These are phyloP conservation scores for Pseudogymnoascus sp. DNA, from an alignment of 2,329 filamentous ascomycete genomes.

Conservation along the genomic window DNA sequence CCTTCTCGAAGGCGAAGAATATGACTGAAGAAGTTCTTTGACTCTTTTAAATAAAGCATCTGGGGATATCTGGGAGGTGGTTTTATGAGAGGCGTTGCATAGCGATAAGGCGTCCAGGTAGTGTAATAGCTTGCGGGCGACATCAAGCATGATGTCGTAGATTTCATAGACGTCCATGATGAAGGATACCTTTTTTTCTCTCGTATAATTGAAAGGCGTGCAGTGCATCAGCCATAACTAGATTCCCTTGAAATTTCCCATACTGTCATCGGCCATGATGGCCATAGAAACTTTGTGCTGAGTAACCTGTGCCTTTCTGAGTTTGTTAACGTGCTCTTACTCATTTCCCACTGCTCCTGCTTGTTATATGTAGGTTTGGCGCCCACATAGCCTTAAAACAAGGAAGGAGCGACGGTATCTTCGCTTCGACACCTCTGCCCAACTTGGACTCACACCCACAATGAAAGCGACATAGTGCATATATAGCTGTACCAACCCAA, in stretches of 20 bases:
- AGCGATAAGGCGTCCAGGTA: slow-evolving; percentile 28
- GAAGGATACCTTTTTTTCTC: slow-evolving; percentile 22
- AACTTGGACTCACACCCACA: background rate
- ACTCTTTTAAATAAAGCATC: slow-evolving; percentile 4
- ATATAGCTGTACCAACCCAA: background rate
- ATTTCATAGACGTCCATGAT: slow-evolving; percentile 21
- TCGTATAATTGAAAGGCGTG: background rate
- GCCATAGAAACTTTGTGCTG: background rate
- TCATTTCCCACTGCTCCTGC: background rate
- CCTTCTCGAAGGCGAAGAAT: slow-evolving; percentile 50
- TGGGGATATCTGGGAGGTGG: slow-evolving; percentile 14
- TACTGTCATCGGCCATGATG: background rate
- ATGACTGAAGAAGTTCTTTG: slow-evolving; percentile 7
- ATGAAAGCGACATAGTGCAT: background rate
- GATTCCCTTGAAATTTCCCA: background rate
- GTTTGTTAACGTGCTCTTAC: background rate
- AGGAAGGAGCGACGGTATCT: background rate
- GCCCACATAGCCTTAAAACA: background rate
- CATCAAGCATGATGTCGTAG: slow-evolving; percentile 19
- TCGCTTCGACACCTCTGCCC: slow-evolving; percentile 5
- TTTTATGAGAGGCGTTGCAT: slow-evolving; percentile 26
- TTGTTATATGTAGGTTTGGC: background rate
- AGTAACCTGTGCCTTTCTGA: background rate
- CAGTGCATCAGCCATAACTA: background rate
- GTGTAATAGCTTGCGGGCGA: slow-evolving; percentile 18